phyloP scores from a whole-genome alignment of 441 rosid genomes.

The Raphanus hybrid region DNA sequence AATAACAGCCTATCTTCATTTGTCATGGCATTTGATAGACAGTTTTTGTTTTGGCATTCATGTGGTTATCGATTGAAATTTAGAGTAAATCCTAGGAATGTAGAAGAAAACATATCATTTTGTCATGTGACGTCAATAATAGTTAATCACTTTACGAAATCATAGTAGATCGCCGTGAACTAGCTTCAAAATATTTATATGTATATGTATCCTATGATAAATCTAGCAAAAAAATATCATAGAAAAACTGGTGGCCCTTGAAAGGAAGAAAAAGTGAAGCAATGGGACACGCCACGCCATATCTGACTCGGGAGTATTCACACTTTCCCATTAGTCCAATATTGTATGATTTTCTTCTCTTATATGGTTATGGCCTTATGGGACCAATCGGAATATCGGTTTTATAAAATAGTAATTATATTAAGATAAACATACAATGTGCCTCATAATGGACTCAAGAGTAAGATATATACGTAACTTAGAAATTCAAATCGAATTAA shows the following conservation, averaged over 20 bases:
- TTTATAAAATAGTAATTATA: not conserved
- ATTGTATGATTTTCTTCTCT: not conserved
- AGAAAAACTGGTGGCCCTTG: conserved; percentile 9
- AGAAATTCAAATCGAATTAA: not conserved
- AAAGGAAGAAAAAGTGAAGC: conserved; percentile 19
- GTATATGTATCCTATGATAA: conserved; percentile 3
- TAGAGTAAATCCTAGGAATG: not conserved
- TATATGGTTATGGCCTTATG: not conserved
- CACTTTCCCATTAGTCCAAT: conserved; percentile 18
- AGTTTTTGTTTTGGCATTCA: not conserved
- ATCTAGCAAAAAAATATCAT: not conserved
- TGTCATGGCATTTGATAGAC: not conserved
- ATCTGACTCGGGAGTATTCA: conserved; percentile 29
- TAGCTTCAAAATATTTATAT: not conserved
- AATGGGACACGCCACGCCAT: conserved; percentile 32
- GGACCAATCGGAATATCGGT: conserved; percentile 2
- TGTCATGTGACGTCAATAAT: not conserved
- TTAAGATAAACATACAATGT: not conserved
- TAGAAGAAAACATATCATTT: not conserved
- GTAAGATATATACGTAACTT: not conserved
- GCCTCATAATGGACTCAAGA: not conserved
- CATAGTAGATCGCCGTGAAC: not conserved
- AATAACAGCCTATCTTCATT: not conserved
- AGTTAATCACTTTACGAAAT: not conserved
- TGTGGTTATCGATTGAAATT: not conserved